Percentiles rank a stretch among this genome's conserved stretches.
Conservation (phyloP, 805 yeast genomes). For the Monosporozyma unispora region DNA sequence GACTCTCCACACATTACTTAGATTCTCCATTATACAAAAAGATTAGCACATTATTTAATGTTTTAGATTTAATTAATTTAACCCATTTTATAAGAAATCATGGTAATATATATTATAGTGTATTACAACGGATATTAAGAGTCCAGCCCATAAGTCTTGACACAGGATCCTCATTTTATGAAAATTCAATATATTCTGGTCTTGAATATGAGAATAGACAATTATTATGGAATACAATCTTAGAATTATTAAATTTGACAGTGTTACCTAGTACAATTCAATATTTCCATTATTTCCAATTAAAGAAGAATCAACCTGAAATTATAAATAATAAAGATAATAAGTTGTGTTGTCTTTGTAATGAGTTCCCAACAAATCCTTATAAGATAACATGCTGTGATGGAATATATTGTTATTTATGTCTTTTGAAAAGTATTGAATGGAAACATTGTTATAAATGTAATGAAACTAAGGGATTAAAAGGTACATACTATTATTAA, state of each 20-base stretch:
- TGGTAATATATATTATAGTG: conserved; percentile 9
- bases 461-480: neutral
- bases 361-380: conserved; percentile 5
- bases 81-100: conserved; percentile 3
- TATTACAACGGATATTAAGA: conserved; percentile 14
- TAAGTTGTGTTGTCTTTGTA: conserved; percentile 2
- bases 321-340: neutral
- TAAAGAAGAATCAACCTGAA: neutral
- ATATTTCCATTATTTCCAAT: neutral
- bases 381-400: conserved; percentile 4
- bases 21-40: neutral
- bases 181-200: conserved; percentile 14
- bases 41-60: neutral
- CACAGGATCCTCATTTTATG: conserved; percentile 7
- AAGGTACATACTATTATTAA: conserved; percentile 10
- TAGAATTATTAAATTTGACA: conserved; percentile 20
- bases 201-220: conserved; percentile 25
- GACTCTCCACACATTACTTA: conserved; percentile 10
- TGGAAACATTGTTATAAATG: conserved; percentile 2
- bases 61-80: conserved; percentile 5
- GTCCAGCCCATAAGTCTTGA: conserved; percentile 2
- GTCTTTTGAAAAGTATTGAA: conserved; percentile 3
- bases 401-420: conserved; percentile 4
- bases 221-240: conserved; percentile 24
- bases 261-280: conserved; percentile 10